phyloP scores from a whole-genome alignment of 441 rosid species.

The Omphalea diandra region DNA sequence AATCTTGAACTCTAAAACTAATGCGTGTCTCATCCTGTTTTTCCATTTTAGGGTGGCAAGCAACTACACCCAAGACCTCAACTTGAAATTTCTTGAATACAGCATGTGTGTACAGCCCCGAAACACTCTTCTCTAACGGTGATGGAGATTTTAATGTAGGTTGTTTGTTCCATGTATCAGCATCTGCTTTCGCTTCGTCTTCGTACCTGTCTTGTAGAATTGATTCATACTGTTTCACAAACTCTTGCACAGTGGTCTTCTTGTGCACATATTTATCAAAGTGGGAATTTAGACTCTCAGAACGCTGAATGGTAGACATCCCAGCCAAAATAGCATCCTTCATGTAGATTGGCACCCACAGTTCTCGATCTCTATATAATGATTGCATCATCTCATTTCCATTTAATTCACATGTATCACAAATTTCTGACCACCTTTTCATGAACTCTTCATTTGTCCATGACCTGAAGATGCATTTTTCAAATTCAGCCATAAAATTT shows the following conservation, averaged over 20 bases:
- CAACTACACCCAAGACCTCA: constrained; percentile 86
- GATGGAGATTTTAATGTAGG: constrained; percentile 80
- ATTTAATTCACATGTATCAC: constrained; percentile 61
- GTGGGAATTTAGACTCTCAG: constrained; percentile 68
- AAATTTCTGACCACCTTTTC: constrained; percentile 77
- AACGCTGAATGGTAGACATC: constrained; percentile 67
- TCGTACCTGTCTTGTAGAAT: constrained; percentile 76
- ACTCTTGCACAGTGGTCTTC: constrained; percentile 78
- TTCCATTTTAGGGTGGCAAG: constrained; percentile 84
- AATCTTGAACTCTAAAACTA: constrained; percentile 72
- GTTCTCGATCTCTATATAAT: constrained; percentile 62
- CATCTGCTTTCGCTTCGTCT: constrained; percentile 88
- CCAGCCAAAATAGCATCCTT: constrained; percentile 67
- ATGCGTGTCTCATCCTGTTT: constrained; percentile 58
- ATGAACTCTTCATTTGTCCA: constrained; percentile 76
- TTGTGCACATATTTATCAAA: constrained; percentile 83
- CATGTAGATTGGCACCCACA: constrained; percentile 77
- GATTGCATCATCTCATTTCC: constrained; percentile 62
- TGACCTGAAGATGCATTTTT: constrained; percentile 79
- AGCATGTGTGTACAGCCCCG: constrained; percentile 74
- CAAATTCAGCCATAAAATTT: constrained; percentile 68
- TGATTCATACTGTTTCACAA: constrained; percentile 65
- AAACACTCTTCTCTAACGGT: constrained; percentile 83
- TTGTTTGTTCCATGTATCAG: constrained; percentile 82
- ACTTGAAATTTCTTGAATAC: constrained; percentile 75